phyloP scores from a whole-genome alignment of 176 grass and related monocot genomes.

The Aegilops tauschii region DNA sequence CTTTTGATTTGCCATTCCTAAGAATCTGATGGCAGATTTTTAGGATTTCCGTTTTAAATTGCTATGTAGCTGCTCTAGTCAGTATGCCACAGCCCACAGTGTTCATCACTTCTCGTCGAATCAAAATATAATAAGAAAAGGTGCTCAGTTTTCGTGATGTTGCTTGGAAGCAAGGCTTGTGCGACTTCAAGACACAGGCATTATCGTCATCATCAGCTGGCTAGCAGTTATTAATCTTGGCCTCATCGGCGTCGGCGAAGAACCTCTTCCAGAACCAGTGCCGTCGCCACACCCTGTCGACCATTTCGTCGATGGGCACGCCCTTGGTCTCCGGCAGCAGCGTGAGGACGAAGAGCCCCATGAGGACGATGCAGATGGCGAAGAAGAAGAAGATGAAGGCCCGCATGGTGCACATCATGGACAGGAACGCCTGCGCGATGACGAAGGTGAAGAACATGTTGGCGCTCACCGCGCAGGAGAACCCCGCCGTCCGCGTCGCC shows the following conservation, averaged over 20 bases:
- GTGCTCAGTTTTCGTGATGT: not conserved
- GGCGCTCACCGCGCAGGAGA: not conserved
- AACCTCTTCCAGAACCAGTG: not conserved
- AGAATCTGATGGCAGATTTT: too few relatives aligned
- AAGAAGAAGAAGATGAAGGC: not conserved
- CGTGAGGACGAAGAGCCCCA: not conserved
- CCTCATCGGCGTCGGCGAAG: not conserved
- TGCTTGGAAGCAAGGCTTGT: too few relatives aligned
- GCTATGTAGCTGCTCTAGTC: too few relatives aligned
- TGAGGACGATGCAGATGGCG: not conserved
- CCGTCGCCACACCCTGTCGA: not conserved
- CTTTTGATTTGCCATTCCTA: too few relatives aligned
- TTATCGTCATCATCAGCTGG: not conserved
- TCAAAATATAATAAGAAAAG: not conserved
- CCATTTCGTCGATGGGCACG: slow-evolving; percentile 96
- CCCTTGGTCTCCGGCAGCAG: slow-evolving; percentile 83
- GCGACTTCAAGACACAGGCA: not conserved
- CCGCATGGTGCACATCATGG: not conserved
- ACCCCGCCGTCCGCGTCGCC: not conserved
- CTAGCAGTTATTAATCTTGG: not conserved
- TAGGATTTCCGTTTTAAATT: too few relatives aligned
- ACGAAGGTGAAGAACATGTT: not conserved
- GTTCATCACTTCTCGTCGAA: not conserved
- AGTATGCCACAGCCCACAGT: too few relatives aligned
- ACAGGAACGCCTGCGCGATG: not conserved